Base-by-base conservation (phyloP, 371 early-diverging fungal genomes). In the Mortierella sp. region DNA sequence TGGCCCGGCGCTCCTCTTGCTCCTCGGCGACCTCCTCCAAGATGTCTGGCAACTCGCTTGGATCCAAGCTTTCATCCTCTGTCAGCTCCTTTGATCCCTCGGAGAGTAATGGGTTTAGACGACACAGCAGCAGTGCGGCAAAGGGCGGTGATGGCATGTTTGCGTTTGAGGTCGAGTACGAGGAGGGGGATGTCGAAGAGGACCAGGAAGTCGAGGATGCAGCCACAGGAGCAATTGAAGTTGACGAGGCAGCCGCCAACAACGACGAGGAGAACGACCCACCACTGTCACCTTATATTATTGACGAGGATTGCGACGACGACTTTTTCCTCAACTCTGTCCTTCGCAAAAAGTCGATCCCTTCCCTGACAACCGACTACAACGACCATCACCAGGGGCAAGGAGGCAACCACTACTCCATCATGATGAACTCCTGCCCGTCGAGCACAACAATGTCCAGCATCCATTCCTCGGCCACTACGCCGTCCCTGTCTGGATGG, bases 301-400 rank as follows among this genome's bases (percentile, higher is more conserved):
- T 80, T 57, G 84, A 80, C 50, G 84, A 84, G 46, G 69, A 72
- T 59, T 77, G 81, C 59, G 84, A 80, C 34, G 84, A 84, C 28
- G 81, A 77, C 1, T 83, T 83, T 43, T 83, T 83, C 83, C 72
- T 83, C 61, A 83, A 83, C 72, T 83, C 83, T 26, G 83, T 83
- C 50, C 83, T 83, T 51, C 80, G 80, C 28, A 83, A 80, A 46
- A 79, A 79, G 21, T 69, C 82, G 3, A 8, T 13, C 31, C 69
- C 71, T 1, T 34, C 69, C 1, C 26, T 64, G 28, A 24, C 53
- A 19, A 51, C 37, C 24, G 44, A 70, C 54, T 26, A 51, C 69
- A 43, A 31, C n/a, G 55, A 37, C 31, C 50, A 48, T 10, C 55
- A n/a, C n/a, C n/a, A n/a, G n/a, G n/a, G n/a, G 55, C 55, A 55